Percentiles rank a stretch among this genome's conserved stretches.
Evolutionary conservation across 805 yeast species (phyloP).

Genomic region (Candida boleticola): DNA sequence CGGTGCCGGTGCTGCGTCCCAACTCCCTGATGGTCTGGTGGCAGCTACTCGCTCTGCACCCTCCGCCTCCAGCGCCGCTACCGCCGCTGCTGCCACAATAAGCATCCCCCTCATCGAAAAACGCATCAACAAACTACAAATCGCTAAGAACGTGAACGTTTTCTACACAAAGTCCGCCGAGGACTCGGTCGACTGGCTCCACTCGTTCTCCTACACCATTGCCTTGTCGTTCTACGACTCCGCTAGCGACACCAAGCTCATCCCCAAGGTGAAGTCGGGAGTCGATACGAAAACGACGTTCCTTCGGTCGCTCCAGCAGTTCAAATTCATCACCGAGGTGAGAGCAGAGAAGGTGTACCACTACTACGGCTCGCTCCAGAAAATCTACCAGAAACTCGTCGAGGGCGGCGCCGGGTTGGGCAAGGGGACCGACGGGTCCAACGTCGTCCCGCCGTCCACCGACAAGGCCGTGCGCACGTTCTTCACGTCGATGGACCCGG

Average conservation of each 20-base stretch:
- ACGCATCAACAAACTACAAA: conserved; percentile 44
- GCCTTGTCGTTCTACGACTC: conserved; percentile 54
- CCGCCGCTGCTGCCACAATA: not conserved
- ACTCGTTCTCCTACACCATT: conserved; percentile 56
- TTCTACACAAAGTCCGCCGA: conserved; percentile 47
- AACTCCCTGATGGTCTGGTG: not conserved
- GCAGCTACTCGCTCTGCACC: too few relatives aligned
- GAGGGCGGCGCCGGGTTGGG: conserved; percentile 26
- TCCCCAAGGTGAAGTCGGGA: conserved; percentile 47
- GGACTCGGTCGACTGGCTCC: conserved; percentile 53
- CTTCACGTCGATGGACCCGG: conserved; percentile 51
- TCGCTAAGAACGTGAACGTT: conserved; percentile 46
- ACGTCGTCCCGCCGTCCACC: conserved; percentile 48
- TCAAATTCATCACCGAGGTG: conserved; percentile 55
- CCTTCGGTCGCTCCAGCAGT: conserved; percentile 50
- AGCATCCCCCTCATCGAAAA: conserved; percentile 19
- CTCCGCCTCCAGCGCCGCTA: not conserved
- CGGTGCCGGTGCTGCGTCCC: too few relatives aligned
- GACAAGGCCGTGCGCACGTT: conserved; percentile 47
- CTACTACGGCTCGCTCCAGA: conserved; percentile 39
- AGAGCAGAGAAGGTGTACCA: conserved; percentile 46
- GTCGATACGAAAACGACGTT: conserved; percentile 45
- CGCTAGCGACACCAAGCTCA: conserved; percentile 49
- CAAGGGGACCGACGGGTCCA: conserved; percentile 32
- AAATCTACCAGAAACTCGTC: conserved; percentile 24